phyloP scores from a whole-genome alignment of 108 stramenopile species.

The Hondaea fermentalgiana region DNA sequence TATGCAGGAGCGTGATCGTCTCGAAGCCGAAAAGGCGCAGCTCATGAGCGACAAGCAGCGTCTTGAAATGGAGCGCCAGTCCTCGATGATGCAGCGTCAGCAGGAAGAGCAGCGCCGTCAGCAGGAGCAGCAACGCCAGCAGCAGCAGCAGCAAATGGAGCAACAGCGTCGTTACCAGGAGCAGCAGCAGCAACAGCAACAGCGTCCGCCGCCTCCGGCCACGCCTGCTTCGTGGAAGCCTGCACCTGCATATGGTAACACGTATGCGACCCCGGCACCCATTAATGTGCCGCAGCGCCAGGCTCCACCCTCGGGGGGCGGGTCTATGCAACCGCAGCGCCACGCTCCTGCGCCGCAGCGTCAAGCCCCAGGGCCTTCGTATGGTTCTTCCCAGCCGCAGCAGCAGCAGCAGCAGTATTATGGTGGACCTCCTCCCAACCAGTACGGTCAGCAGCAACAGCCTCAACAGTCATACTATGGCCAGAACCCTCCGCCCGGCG shows the following conservation, averaged over 20 bases:
- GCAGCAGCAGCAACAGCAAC: slow-evolving; percentile 7
- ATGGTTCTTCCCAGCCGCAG: not conserved
- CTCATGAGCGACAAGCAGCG: slow-evolving; percentile 8
- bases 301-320: not conserved
- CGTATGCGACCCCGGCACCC: slow-evolving; percentile 5
- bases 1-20: not conserved
- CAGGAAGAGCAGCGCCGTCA: not conserved
- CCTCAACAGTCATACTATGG: not conserved
- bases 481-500: not conserved
- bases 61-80: not conserved
- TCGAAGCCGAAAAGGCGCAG: not conserved
- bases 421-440: not conserved
- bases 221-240: slow-evolving; percentile 2
- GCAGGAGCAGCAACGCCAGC: not conserved
- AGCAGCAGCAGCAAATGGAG: not conserved
- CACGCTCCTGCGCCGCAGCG: not conserved
- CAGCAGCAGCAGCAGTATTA: not conserved
- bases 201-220: not conserved
- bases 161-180: not conserved
- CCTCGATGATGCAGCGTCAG: not conserved
- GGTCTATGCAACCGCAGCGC: not conserved
- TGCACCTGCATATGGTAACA: not conserved
- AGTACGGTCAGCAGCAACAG: not conserved
- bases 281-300: slow-evolving; percentile 7
- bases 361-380: not conserved